Conservation (phyloP, 208 protist species). For the Crithidia thermophila region DNA sequence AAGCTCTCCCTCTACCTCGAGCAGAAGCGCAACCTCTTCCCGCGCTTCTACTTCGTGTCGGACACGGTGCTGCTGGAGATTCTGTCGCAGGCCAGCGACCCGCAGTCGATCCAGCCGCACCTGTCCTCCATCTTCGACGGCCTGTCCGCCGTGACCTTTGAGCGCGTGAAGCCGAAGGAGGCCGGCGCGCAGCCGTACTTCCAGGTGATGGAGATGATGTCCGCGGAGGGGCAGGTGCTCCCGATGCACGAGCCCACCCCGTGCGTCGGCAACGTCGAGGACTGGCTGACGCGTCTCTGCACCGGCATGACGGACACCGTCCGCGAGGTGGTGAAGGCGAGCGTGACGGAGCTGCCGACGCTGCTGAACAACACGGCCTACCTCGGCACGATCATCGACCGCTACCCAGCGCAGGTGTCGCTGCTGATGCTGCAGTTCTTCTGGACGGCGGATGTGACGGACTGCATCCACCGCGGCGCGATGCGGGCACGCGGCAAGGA, state of each 20-base stretch:
- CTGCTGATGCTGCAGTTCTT: conserved; percentile 97
- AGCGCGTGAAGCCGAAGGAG: conserved; percentile 92
- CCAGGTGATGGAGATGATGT: conserved; percentile 93
- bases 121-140: conserved; percentile 95
- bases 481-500: conserved; percentile 84
- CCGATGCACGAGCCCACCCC: conserved; percentile 88
- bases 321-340: conserved; percentile 88
- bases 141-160: conserved; percentile 90
- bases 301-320: conserved; percentile 93
- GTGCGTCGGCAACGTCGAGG: conserved; percentile 94
- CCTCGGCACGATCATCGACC: conserved; percentile 92
- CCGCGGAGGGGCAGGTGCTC: conserved; percentile 90
- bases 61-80: conserved; percentile 98
- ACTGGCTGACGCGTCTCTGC: conserved; percentile 94
- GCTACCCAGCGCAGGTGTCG: conserved; percentile 95
- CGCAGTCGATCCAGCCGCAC: conserved; percentile 94
- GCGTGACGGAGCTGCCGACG: conserved; percentile 87
- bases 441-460: conserved; percentile 96
- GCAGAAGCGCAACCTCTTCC: conserved; percentile 97
- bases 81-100: conserved; percentile 95
- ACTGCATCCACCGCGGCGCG: conserved; percentile 89
- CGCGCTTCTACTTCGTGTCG: conserved; percentile 99
- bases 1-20: conserved; percentile 98
- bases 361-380: conserved; percentile 86
- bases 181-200: conserved; percentile 89